These are phyloP conservation scores for Camillea tinctor DNA, from an alignment of 2,329 filamentous ascomycete species.

Conservation along the genomic window DNA sequence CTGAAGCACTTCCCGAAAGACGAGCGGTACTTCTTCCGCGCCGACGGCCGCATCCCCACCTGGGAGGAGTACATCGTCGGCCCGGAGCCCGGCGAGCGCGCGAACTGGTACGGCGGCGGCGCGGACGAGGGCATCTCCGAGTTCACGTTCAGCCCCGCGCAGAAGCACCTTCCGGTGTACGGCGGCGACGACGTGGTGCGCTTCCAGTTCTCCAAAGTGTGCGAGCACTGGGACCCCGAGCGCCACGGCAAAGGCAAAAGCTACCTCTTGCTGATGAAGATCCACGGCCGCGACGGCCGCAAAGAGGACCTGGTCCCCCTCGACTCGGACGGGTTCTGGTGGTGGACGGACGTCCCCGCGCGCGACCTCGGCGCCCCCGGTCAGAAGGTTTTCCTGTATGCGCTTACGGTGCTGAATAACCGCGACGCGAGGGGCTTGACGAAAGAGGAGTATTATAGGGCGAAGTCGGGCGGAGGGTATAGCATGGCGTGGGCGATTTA, in stretches of 20 bases:
- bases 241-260: slow-evolving; percentile 63
- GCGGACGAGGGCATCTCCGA: slow-evolving; percentile 52
- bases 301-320: slow-evolving; percentile 69
- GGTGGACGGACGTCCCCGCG: slow-evolving; percentile 74
- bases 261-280: slow-evolving; percentile 67
- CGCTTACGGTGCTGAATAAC: slow-evolving; percentile 52
- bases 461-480: slow-evolving; percentile 41
- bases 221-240: slow-evolving; percentile 79
- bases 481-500: slow-evolving; percentile 46
- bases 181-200: slow-evolving; percentile 55
- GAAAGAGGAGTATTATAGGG: slow-evolving; percentile 43
- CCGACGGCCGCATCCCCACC: slow-evolving; percentile 62
- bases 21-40: slow-evolving; percentile 67
- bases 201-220: slow-evolving; percentile 78
- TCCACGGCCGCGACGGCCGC: slow-evolving; percentile 64
- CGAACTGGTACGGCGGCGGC: slow-evolving; percentile 45
- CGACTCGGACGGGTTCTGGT: slow-evolving; percentile 74
- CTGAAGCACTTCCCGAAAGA: slow-evolving; percentile 75
- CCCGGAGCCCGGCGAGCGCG: slow-evolving; percentile 48
- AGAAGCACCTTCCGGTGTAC: slow-evolving; percentile 59
- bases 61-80: slow-evolving; percentile 85
- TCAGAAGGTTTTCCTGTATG: slow-evolving; percentile 64
- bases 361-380: slow-evolving; percentile 66
- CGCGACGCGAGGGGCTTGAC: slow-evolving; percentile 48
- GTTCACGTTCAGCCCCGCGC: slow-evolving; percentile 60